These are phyloP conservation scores for Thamnidium elegans DNA, from an alignment of 192 early-diverging fungal genomes.

Conservation along the genomic window DNA sequence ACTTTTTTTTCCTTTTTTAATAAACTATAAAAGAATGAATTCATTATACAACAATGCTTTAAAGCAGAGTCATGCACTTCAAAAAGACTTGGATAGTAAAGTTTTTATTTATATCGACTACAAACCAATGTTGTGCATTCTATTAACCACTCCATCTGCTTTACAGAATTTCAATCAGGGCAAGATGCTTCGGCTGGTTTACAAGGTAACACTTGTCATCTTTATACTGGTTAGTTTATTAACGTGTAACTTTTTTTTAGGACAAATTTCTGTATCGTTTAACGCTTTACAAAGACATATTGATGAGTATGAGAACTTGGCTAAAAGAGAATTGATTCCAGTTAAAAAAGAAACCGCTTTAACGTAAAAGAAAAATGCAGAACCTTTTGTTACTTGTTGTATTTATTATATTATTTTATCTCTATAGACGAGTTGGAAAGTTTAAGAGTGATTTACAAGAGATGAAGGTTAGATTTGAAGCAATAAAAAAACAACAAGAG, in stretches of 20 bases:
- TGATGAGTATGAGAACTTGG: constrained; percentile 55
- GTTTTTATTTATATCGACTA: background rate
- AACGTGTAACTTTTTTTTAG: constrained; percentile 21
- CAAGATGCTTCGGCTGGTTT: constrained; percentile 56
- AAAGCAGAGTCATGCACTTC: constrained; percentile 51
- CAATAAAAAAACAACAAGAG: constrained; percentile 46
- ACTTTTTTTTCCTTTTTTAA: too few relatives aligned
- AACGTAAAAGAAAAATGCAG: constrained; percentile 34
- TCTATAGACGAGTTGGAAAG: constrained; percentile 48
- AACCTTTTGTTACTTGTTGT: background rate
- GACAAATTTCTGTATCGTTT: constrained; percentile 51
- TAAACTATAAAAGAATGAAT: constrained; percentile 42
- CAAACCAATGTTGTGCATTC: background rate
- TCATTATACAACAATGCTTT: constrained; percentile 57
- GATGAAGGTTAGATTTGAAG: constrained; percentile 44
- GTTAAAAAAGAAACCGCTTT: constrained; percentile 53
- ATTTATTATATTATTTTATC: background rate
- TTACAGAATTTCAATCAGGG: constrained; percentile 44
- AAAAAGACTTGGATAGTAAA: constrained; percentile 47
- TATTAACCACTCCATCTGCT: background rate
- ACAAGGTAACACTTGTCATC: constrained; percentile 42
- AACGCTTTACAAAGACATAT: constrained; percentile 52
- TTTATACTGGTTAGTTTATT: background rate
- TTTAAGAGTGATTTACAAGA: constrained; percentile 51
- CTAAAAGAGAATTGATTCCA: constrained; percentile 54